Conservation (phyloP, 495 filamentous ascomycete species). For the Podospora didyma region DNA sequence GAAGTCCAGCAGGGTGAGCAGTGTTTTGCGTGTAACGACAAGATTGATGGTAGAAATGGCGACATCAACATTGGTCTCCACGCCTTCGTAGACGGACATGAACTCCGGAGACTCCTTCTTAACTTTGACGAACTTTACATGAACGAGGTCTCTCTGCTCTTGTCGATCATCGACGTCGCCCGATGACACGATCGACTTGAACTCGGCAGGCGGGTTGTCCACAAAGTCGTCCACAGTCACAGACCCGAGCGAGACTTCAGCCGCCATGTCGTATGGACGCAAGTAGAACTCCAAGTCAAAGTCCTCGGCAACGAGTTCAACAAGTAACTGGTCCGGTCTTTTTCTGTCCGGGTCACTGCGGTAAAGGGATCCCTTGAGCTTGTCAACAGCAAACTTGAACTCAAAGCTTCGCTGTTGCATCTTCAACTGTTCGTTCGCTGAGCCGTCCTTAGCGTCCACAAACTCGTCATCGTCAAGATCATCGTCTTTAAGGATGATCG, state of each 20-base stretch:
- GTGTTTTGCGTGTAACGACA: conserved; percentile 86
- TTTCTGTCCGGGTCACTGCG: conserved; percentile 76
- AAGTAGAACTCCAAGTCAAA: conserved; percentile 86
- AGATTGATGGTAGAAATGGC: conserved; percentile 93
- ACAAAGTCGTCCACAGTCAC: conserved; percentile 94
- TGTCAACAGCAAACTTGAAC: conserved; percentile 92
- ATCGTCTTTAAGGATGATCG: conserved; percentile 75
- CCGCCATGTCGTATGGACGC: conserved; percentile 84
- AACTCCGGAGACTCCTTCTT: conserved; percentile 92
- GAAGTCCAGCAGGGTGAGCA: conserved; percentile 94
- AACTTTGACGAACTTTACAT: conserved; percentile 82
- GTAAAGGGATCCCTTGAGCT: conserved; percentile 86
- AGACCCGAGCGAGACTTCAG: conserved; percentile 80
- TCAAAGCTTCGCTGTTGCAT: conserved; percentile 87
- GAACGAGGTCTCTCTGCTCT: conserved; percentile 75
- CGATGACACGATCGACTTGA: conserved; percentile 92
- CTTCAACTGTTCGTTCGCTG: conserved; percentile 57
- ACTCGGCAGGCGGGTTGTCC: conserved; percentile 82
- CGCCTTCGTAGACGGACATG: conserved; percentile 81
- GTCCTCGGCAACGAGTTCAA: conserved; percentile 84
- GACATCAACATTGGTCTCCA: conserved; percentile 89
- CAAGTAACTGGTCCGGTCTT: conserved; percentile 75
- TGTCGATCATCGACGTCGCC: conserved; percentile 64
- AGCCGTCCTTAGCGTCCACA: conserved; percentile 58
- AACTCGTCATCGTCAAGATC: conserved; percentile 63